Evolutionary conservation across 2,329 filamentous ascomycete species (phyloP).

Genomic region (Fusarium sp.): DNA sequence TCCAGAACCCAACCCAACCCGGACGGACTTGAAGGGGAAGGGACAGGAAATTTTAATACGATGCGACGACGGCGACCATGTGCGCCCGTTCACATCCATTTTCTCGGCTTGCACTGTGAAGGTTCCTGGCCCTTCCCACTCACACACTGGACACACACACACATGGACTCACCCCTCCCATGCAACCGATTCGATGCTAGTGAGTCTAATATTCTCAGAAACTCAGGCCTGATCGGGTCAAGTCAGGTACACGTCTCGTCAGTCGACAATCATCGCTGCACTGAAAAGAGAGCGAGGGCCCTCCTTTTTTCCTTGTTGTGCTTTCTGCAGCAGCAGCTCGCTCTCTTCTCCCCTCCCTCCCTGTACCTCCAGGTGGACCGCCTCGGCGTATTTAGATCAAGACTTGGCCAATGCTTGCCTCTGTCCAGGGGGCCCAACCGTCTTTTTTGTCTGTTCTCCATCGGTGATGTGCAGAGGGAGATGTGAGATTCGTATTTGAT

Average conservation of each 20-base stretch:
- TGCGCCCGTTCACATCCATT: not conserved
- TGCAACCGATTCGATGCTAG: conserved; percentile 19
- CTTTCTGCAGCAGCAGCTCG: not conserved
- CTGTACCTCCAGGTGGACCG: conserved; percentile 21
- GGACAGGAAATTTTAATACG: not conserved
- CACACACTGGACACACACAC: not conserved
- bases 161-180: conserved; percentile 7
- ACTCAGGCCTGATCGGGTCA: conserved; percentile 38
- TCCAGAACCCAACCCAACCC: conserved; percentile 12
- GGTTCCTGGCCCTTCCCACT: not conserved
- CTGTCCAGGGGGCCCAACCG: conserved; percentile 28
- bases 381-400: conserved; percentile 39
- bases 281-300: conserved; percentile 9
- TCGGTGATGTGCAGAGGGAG: conserved; percentile 11
- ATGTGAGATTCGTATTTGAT: conserved; percentile 24
- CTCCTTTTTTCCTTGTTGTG: conserved; percentile 3
- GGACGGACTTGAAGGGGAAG: conserved; percentile 1
- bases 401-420: conserved; percentile 40
- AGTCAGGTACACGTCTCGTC: conserved; percentile 36
- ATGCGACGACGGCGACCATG: conserved; percentile 7
- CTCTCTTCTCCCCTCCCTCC: not conserved
- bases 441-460: conserved; percentile 11
- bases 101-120: conserved; percentile 23
- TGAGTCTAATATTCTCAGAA: conserved; percentile 16
- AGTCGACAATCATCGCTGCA: conserved; percentile 34